Evolutionary conservation across 345 rosid genomes (phyloP), one percentile per base, ranked within the genome.

Genomic region (Mercurialis annua): DNA sequence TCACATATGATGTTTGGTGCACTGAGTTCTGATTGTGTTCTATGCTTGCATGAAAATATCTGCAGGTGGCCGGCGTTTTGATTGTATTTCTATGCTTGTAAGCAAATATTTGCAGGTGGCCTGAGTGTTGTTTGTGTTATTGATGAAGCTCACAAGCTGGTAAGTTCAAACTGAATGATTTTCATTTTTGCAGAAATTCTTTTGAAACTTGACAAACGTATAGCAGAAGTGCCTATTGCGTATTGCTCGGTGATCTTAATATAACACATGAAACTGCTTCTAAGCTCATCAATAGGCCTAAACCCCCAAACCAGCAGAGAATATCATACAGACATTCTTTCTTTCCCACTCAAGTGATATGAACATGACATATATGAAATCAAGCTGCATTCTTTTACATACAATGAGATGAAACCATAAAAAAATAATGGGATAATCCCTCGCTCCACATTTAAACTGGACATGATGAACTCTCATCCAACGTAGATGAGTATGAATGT

Each of bases 401-500:
- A 23, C 42, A 64, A 51, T 16, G 52, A 64, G 69, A 49, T 56
- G 31, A 64, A 27, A 40, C 16, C 23, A 30, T 23, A 65, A 64
- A 38, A 40, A 2, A n/a, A 26, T 53, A 12, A n/a, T n/a, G n/a
- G 10, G 58, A 7, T 4, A 38, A 26, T 1, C 49, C 34, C 11
- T 14, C 42, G 11, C 20, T 29, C 38, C 31, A 8, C 26, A 31
- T 46, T 62, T 23, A 73, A 44, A 67, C 72, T 15, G 68, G 68
- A 38, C 18, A 33, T 4, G 67, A 62, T 31, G 58, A 53, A 30
- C 46, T 47, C 48, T 77, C 77, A 69, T 67, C 78, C 1, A 51
- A 59, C 42, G 62, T 44, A 24, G 81, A 74, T 51, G 75, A 68
- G 62, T 68, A 76, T 9, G 58, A 61, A 29, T 49, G 40, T 31